Evolutionary conservation across 495 filamentous ascomycete species (phyloP).

Genomic region (Hypoxylon subgilvum): DNA sequence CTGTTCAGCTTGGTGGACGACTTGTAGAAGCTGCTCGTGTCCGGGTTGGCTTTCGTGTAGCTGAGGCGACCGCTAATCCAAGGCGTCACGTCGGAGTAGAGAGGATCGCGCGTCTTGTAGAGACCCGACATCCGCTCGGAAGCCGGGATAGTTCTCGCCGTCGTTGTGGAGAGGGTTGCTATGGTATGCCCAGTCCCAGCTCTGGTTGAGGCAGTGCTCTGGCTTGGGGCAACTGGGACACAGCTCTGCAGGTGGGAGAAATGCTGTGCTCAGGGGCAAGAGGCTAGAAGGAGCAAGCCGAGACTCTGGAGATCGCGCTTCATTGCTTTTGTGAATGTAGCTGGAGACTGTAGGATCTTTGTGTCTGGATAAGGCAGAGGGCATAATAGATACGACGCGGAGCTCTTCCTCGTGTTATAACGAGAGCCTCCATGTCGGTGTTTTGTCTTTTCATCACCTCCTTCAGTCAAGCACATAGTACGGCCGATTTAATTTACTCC

Average conservation of each 20-base stretch:
- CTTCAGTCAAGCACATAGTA: too few species aligned
- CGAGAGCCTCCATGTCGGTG: background rate
- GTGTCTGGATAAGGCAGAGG: too few species aligned
- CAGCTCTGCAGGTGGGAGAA: slow-evolving; percentile 6
- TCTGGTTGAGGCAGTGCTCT: slow-evolving; percentile 8
- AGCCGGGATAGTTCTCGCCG: slow-evolving; percentile 24
- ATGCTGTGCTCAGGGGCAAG: slow-evolving; percentile 19
- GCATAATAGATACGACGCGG: too few species aligned
- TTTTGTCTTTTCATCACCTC: background rate
- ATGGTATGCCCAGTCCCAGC: slow-evolving; percentile 31
- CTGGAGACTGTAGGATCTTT: background rate
- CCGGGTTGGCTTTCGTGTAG: background rate
- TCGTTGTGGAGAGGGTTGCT: slow-evolving; percentile 24
- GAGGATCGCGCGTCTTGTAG: slow-evolving; percentile 19
- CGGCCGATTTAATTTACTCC: too few species aligned
- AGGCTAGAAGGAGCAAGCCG: slow-evolving; percentile 13
- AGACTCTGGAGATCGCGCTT: slow-evolving; percentile 1
- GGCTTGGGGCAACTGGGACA: slow-evolving; percentile 30
- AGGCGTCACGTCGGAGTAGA: slow-evolving; percentile 12
- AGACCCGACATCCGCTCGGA: slow-evolving; percentile 18
- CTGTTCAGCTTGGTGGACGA: slow-evolving; percentile 8
- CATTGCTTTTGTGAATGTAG: background rate
- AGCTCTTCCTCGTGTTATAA: background rate
- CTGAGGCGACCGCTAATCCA: slow-evolving; percentile 13
- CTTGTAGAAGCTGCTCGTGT: slow-evolving; percentile 13